These are phyloP conservation scores for Fulvia fulva DNA, from an alignment of 2,329 filamentous ascomycete species.

Conservation along the genomic window DNA sequence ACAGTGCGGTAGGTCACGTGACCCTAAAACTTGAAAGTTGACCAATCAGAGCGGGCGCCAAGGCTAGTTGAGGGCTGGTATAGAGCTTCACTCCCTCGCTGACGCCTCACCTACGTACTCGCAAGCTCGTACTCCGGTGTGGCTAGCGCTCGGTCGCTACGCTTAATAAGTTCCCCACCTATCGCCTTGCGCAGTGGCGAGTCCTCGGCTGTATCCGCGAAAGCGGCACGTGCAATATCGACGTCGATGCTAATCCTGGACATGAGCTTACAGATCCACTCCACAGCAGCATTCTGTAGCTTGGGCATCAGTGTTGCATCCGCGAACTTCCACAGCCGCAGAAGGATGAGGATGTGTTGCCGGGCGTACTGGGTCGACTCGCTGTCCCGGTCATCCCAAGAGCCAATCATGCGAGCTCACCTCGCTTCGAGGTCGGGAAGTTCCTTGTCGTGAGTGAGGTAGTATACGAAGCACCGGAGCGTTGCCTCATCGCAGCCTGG, in stretches of 20 bases:
- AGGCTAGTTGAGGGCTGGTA: too few relatives aligned
- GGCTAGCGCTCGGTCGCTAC: too few relatives aligned
- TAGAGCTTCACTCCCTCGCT: too few relatives aligned
- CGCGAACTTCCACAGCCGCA: slow-evolving; percentile 1
- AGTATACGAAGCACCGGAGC: slow-evolving; percentile 6
- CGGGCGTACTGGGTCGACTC: not conserved
- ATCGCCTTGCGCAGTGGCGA: not conserved
- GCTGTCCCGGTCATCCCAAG: not conserved
- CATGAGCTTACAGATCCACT: not conserved
- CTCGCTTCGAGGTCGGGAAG: not conserved
- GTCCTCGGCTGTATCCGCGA: not conserved
- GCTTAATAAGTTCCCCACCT: not conserved
- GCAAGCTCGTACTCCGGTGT: too few relatives aligned
- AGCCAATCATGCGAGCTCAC: not conserved
- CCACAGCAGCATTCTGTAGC: slow-evolving; percentile 5
- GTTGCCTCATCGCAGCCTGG: slow-evolving; percentile 1
- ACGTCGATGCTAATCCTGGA: not conserved
- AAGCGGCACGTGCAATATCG: not conserved
- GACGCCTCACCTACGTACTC: too few relatives aligned
- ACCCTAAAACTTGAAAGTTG: too few relatives aligned
- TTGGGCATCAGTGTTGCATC: not conserved
- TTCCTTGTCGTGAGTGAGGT: not conserved
- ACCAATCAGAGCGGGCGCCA: too few relatives aligned
- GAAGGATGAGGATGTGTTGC: not conserved
- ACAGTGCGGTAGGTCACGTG: too few relatives aligned